Base-by-base conservation (phyloP, 768 basidiomycete species). In the Porphyrellus cyaneotinctus region DNA sequence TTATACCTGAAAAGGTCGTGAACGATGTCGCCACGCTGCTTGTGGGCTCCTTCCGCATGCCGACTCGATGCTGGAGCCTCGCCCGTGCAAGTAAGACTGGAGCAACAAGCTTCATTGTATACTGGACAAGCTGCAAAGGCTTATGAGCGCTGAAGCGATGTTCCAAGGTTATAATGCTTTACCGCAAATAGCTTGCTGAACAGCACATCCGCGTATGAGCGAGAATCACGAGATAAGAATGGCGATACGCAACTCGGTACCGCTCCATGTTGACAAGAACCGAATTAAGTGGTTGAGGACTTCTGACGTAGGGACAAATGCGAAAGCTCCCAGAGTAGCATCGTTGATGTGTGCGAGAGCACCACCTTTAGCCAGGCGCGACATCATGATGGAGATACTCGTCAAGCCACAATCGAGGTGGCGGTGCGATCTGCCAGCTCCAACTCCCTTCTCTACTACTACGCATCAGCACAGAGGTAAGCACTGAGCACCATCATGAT, bases 221-320 rank as follows among this genome's bases (percentile, higher is more conserved):
- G 36, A 24, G 36, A 20, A 41, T 42, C 35, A 41, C 38, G 35
- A 41, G 53, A 26, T 33, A 22, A 61, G 54, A 43, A 58, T 24
- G 54, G 33, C 31, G 28, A 57, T 56, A 82, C 82, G 67, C 74
- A 66, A 91, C 90, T 93, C 91, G 80, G 81, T 89, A 24, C 90
- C 90, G 66, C 82, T 85, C 87, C 88, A 91, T 61, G 89, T 88
- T 50, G 85, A 83, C 47, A 92, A 74, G 64, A 82, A 91, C 62
- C 87, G 75, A 35, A 89, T 76, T 10, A 89, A 74, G 67, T 90
- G 89, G 61, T 90, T 77, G 39, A 92, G 66, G 6, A 77, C 81
- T 56, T 83, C 75, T 8, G 85, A 86, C 2, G 82, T 76, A 23
- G 79, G 79, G 11, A 87, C 68, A 30, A 66, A 65, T 26, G 79